Conservation (phyloP, 106 monocot species). For the Alisma plantagoaquatica region DNA sequence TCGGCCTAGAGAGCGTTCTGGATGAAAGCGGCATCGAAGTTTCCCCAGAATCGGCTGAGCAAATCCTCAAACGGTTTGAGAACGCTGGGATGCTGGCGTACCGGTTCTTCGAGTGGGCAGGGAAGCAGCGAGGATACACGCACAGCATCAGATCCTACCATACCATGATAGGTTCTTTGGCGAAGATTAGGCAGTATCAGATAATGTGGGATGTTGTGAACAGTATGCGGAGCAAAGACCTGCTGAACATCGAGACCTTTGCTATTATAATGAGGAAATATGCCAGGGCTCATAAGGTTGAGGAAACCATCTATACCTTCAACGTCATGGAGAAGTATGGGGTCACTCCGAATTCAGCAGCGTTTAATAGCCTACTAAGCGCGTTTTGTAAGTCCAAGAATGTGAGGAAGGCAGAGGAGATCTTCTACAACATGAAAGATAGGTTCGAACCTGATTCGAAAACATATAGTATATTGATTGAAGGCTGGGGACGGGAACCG, state of each 20-base stretch:
- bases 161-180: slow-evolving; percentile 62
- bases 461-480: slow-evolving; percentile 79
- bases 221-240: slow-evolving; percentile 42
- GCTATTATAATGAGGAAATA: slow-evolving; percentile 78
- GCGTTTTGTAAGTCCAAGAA: slow-evolving; percentile 92
- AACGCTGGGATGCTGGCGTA: slow-evolving; percentile 87
- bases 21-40: slow-evolving; percentile 45
- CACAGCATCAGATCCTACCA: slow-evolving; percentile 68
- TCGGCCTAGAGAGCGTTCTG: slow-evolving; percentile 53
- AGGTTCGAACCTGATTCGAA: slow-evolving; percentile 63
- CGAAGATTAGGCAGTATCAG: slow-evolving; percentile 81
- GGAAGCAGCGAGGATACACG: slow-evolving; percentile 35
- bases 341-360: slow-evolving; percentile 42
- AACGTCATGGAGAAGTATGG: slow-evolving; percentile 80
- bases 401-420: slow-evolving; percentile 76
- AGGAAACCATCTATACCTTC: slow-evolving; percentile 81
- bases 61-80: slow-evolving; percentile 42
- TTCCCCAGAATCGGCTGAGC: slow-evolving; percentile 38
- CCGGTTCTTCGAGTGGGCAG: slow-evolving; percentile 82
- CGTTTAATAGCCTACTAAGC: slow-evolving; percentile 73
- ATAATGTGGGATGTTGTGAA: slow-evolving; percentile 85
- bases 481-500: slow-evolving; percentile 90
- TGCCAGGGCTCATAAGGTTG: slow-evolving; percentile 70
- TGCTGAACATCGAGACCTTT: slow-evolving; percentile 82
- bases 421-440: slow-evolving; percentile 63